Evolutionary conservation across 164 flowering plant genomes (phyloP).

Genomic region (Sedum album): DNA sequence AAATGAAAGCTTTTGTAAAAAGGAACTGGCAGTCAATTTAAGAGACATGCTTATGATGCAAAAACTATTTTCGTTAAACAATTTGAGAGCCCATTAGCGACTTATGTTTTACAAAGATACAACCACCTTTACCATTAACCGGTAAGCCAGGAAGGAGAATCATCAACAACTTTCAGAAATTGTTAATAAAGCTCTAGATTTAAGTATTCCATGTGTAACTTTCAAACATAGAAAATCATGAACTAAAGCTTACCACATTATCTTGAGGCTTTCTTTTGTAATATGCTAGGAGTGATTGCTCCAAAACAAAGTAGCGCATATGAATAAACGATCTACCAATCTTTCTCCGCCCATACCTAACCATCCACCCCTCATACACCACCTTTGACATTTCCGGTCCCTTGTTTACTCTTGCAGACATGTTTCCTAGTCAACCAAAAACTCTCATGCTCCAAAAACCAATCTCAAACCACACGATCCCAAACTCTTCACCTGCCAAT

Average conservation of each 20-base stretch:
- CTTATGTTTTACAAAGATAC: not conserved
- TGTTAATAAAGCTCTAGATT: not conserved
- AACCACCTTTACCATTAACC: not conserved
- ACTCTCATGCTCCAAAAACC: not conserved
- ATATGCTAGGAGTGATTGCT: constrained; percentile 79
- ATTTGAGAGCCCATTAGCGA: not conserved
- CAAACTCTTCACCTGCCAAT: not conserved
- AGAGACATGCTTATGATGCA: not conserved
- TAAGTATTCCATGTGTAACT: not conserved
- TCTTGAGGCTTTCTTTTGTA: constrained; percentile 95
- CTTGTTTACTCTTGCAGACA: not conserved
- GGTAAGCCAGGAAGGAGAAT: not conserved
- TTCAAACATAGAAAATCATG: not conserved
- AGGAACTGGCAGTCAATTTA: not conserved
- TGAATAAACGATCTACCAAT: constrained; percentile 94
- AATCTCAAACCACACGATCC: not conserved
- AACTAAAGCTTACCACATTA: constrained; percentile 54
- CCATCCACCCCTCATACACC: constrained; percentile 99
- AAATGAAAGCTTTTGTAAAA: not conserved
- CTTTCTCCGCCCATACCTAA: constrained; percentile 91
- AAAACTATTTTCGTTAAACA: not conserved
- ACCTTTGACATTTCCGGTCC: constrained; percentile 44
- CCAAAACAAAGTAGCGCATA: constrained; percentile 95
- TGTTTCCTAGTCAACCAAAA: not conserved
- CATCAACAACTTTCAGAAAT: not conserved